phyloP scores from a whole-genome alignment of 148 eudicot genomes.

The Bassia scoparia region DNA sequence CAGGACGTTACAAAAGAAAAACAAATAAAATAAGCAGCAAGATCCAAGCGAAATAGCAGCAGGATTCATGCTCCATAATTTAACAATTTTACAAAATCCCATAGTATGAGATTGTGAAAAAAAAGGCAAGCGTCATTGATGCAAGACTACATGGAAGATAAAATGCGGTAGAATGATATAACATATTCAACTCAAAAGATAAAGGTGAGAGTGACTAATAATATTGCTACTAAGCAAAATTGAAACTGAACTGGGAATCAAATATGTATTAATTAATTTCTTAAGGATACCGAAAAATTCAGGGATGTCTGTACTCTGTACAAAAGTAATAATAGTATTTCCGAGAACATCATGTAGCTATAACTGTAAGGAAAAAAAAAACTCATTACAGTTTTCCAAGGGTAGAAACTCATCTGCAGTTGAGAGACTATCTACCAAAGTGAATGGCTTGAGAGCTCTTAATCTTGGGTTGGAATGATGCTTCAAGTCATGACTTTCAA shows the following conservation, averaged over 20 bases:
- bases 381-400: conserved; percentile 68
- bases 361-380: conserved; percentile 23
- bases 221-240: background rate
- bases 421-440: conserved; percentile 65
- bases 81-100: background rate
- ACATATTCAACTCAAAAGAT: background rate
- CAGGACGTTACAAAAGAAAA: background rate
- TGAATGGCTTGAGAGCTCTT: conserved; percentile 39
- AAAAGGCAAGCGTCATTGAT: background rate
- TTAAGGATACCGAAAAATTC: conserved; percentile 19
- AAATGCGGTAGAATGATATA: no score
- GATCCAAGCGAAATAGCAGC: background rate
- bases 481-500: conserved; percentile 2
- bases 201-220: background rate
- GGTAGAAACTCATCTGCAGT: conserved; percentile 96
- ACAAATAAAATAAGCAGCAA: background rate
- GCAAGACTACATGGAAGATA: background rate
- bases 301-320: conserved; percentile 36
- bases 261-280: conserved; percentile 9
- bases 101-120: background rate
- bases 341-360: conserved; percentile 25
- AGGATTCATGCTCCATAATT: background rate
- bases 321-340: conserved; percentile 27
- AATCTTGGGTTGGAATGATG: conserved; percentile 16
- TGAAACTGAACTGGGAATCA: conserved; percentile 2